Conservation (phyloP, 1,139 yeast genomes). For the Kazachstania sp. region DNA sequence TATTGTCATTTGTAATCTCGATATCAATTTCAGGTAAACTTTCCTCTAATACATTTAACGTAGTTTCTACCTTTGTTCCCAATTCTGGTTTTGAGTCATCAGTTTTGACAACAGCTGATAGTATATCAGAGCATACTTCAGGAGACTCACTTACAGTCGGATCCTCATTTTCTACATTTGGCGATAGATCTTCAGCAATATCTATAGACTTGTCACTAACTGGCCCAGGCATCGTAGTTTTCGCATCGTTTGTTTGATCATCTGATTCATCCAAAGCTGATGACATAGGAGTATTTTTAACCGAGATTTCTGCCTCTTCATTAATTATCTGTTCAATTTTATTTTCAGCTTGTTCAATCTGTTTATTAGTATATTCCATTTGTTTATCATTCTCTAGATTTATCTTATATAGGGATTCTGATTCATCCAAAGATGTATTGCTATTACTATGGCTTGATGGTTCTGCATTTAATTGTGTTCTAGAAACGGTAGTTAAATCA, state of each 20-base stretch:
- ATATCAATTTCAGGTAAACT: neutral
- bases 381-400: neutral
- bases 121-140: too few species aligned
- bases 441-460: neutral
- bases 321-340: neutral
- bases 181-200: too few species aligned
- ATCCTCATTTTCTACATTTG: too few species aligned
- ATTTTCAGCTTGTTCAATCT: neutral
- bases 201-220: too few species aligned
- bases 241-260: too few species aligned
- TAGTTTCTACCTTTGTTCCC: too few species aligned
- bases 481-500: neutral
- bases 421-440: neutral
- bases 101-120: too few species aligned
- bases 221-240: too few species aligned
- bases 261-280: neutral
- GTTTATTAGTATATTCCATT: neutral
- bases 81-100: too few species aligned
- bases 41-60: neutral
- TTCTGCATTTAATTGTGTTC: neutral
- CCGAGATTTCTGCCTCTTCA: neutral
- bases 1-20: neutral
- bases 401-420: neutral
- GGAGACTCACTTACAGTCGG: too few species aligned
- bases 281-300: neutral